Base-by-base conservation (phyloP, 2,329 filamentous ascomycete species). In the Stagonosporopsis rhizophila region DNA sequence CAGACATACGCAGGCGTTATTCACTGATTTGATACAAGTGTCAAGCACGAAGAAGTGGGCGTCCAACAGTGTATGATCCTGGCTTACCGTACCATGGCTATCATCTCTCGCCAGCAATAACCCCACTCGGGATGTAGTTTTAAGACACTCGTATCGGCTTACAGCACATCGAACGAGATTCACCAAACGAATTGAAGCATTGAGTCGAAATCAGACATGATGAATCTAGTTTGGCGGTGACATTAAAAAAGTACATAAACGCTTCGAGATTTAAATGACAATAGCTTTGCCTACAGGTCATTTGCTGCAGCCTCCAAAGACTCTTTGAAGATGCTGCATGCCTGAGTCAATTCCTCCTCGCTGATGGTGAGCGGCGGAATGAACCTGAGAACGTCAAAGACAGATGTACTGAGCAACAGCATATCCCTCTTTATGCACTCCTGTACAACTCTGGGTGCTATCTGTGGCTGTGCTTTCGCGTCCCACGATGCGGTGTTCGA, bases 361-460 rank as follows among this genome's bases (percentile, higher is more conserved):
- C 51, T 71, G 23, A 71, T 67, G 2, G 62, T 71, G 15, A 71
- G 65, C 32, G 67, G 62, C 0, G 68, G 68, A 19, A 71, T 71
- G 28, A 71, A 71, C 17, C 68, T 53, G 23, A 71, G 23, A 2
- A 71, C 68, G 30, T 71, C 68, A 15, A 71, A 71, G 0, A 71
- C 62, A 0, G 67, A 70, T n/a, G 68, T 71, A 45, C 67, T 70
- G 1, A 71, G 60, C 17, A 71, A 58, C 40, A 71, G 58, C 68
- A 71, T 71, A 38, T 71, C 49, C 3, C 68, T 55, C 59, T 70
- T 69, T 15, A 71, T 47, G 40, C 68, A 66, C 38, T 71, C 67
- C 27, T 66, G 62, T 4, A 71, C 68, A 22, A 71, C 45, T 52
- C 65, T 68, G 1, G 68, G 68, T 2, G 63, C 67, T n/a, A 71